These are phyloP conservation scores for Xylariaceae sp. DNA, from an alignment of 2,329 filamentous ascomycete species.

Conservation along the genomic window DNA sequence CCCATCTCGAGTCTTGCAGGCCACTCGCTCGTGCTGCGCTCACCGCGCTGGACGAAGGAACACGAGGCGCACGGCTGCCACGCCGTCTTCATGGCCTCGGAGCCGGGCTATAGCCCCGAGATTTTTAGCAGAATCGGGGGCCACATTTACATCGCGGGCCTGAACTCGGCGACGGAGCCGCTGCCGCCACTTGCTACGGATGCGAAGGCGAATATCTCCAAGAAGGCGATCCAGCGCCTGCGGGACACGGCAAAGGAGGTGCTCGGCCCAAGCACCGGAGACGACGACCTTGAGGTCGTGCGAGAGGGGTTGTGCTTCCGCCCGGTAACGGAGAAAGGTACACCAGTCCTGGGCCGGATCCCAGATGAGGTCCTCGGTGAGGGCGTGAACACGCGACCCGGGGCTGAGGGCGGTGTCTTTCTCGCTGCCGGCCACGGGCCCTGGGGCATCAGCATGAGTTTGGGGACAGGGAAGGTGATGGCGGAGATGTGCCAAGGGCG, in stretches of 20 bases:
- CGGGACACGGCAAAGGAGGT: constrained; percentile 44
- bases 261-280: constrained; percentile 34
- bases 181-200: constrained; percentile 55
- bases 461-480: constrained; percentile 68
- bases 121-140: constrained; percentile 63
- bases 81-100: constrained; percentile 61
- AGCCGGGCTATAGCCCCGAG: constrained; percentile 59
- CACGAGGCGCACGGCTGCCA: constrained; percentile 48
- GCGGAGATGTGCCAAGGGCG: constrained; percentile 64
- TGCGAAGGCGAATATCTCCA: constrained; percentile 35
- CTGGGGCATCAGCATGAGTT: constrained; percentile 63
- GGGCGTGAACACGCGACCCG: constrained; percentile 36
- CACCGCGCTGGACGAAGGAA: constrained; percentile 45
- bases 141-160: constrained; percentile 68
- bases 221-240: constrained; percentile 44
- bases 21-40: constrained; percentile 65
- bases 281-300: constrained; percentile 53
- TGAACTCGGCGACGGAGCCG: constrained; percentile 59
- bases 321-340: constrained; percentile 60
- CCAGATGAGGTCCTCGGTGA: constrained; percentile 51
- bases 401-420: constrained; percentile 59
- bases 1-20: constrained; percentile 63
- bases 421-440: constrained; percentile 70
- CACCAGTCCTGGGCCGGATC: constrained; percentile 59
- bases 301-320: constrained; percentile 69